phyloP scores from a whole-genome alignment of 805 yeast genomes.

The Lipomyces spencermartinsiae region DNA sequence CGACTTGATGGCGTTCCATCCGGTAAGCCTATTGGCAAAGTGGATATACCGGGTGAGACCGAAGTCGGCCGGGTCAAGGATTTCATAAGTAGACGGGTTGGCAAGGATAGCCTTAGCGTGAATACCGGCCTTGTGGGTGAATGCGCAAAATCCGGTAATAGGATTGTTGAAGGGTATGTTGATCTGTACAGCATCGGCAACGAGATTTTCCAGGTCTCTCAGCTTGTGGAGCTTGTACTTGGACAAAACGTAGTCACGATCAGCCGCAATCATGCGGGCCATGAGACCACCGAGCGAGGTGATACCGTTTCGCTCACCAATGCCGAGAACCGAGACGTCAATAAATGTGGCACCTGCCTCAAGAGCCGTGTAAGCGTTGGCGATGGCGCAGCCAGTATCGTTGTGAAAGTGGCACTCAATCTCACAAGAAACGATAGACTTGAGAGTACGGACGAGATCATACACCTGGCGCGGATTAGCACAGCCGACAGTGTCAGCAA shows the following conservation, averaged over 20 bases:
- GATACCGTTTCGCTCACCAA: constrained; percentile 98
- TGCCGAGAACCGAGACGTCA: constrained; percentile 95
- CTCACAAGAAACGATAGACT: constrained; percentile 92
- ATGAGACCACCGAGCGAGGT: constrained; percentile 96
- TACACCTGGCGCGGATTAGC: constrained; percentile 99
- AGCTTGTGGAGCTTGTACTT: constrained; percentile 95
- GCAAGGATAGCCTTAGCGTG: constrained; percentile 99
- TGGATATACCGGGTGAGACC: constrained; percentile 96
- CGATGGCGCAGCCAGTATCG: constrained; percentile 99
- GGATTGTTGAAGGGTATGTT: constrained; percentile 98
- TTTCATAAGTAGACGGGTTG: constrained; percentile 98
- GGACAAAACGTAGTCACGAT: constrained; percentile 91
- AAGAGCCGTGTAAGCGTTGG: constrained; percentile 96
- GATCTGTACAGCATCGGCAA: constrained; percentile 96
- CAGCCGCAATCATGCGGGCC: constrained; percentile 99
- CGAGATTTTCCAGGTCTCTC: constrained; percentile 93
- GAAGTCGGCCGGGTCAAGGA: constrained; percentile 90
- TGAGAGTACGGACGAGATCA: constrained; percentile 92
- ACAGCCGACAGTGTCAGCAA: constrained; percentile 98
- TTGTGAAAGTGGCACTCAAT: constrained; percentile 99
- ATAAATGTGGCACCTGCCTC: constrained; percentile 97
- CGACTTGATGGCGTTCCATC: constrained; percentile 98
- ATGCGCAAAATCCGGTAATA: constrained; percentile 98
- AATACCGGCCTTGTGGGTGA: constrained; percentile 99
- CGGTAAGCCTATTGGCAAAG: constrained; percentile 96